Base-by-base conservation (phyloP, 192 early-diverging fungal genomes). In the Ambispora gerdemannii region DNA sequence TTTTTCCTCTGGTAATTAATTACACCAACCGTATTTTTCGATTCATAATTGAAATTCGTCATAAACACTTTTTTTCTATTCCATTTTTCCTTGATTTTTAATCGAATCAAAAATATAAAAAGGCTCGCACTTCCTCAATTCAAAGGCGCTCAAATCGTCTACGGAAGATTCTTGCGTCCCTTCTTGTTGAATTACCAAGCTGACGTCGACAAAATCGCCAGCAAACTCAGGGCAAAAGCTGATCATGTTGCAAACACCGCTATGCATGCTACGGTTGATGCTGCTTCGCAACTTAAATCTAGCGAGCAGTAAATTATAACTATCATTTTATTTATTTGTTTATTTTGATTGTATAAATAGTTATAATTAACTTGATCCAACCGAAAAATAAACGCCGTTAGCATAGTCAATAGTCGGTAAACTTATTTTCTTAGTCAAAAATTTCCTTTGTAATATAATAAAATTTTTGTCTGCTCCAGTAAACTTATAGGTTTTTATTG, bases 1-100 rank as follows among this genome's bases (percentile, higher is more conserved):
- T 84, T 97, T 67, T 80, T 96, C 70, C 75, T 95, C 59, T 98
- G 92, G 89, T 84, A 96, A 43, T 82, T 64, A 88, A 88, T 75
- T 75, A 78, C 55, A 82, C 87, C 79, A 70, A 78, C 79, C 6
- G 50, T 55, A 28, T 50, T 31, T 31, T 22, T 15, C 19, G 43
- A 58, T 3, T 20, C 47, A 17, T 61, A 64, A 34, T 50, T 49
- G 36, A 32, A 33, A 17, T 34, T 3, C 20, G 7, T 58, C 32
- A 36, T 65, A 8, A 34, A 25, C 31, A 33, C 25, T 20, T 63
- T 33, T 4, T 61, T 22, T 22, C n/a, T 67, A 33, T 63, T 15
- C 58, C 7, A 50, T 2, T 36, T 61, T 70, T 61, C 61, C 69
- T 30, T 56, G 63, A 34, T 63, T 24, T 58, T 51, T 55, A 27